These are phyloP conservation scores for Cutaneotrichosporon cutaneum DNA, from an alignment of 1,284 basidiomycete genomes.

Conservation along the genomic window DNA sequence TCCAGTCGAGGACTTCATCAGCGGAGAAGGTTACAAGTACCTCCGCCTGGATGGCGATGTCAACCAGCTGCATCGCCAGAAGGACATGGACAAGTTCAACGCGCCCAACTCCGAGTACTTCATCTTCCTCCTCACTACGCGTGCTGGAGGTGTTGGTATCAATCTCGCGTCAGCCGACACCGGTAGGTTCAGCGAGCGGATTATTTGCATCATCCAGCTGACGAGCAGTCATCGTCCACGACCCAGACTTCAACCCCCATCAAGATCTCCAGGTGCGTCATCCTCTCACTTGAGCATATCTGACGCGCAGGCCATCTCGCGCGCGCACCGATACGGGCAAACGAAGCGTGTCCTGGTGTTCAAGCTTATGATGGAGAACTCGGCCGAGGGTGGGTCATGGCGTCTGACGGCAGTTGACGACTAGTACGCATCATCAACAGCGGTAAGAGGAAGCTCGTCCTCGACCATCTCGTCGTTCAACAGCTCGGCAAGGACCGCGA, in stretches of 20 bases:
- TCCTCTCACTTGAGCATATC: not conserved
- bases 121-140: constrained; percentile 87
- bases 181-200: constrained; percentile 38
- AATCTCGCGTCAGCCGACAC: constrained; percentile 63
- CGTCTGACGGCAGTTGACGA: not conserved
- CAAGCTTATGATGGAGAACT: constrained; percentile 85
- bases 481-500: constrained; percentile 81
- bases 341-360: constrained; percentile 69
- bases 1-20: constrained; percentile 83
- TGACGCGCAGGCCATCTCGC: constrained; percentile 75
- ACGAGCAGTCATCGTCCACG: constrained; percentile 76
- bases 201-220: constrained; percentile 16
- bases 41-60: constrained; percentile 89
- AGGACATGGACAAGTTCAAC: constrained; percentile 92
- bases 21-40: constrained; percentile 84
- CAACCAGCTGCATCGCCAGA: constrained; percentile 81
- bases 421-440: constrained; percentile 80
- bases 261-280: constrained; percentile 46
- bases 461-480: constrained; percentile 87
- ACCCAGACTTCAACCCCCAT: constrained; percentile 94
- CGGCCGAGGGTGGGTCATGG: constrained; percentile 68
- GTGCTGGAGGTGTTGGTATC: constrained; percentile 95
- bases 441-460: constrained; percentile 83
- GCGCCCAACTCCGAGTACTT: constrained; percentile 79
- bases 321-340: constrained; percentile 65